Conservation (phyloP, 1,284 basidiomycete genomes). For the Cryptococcus sp. region DNA sequence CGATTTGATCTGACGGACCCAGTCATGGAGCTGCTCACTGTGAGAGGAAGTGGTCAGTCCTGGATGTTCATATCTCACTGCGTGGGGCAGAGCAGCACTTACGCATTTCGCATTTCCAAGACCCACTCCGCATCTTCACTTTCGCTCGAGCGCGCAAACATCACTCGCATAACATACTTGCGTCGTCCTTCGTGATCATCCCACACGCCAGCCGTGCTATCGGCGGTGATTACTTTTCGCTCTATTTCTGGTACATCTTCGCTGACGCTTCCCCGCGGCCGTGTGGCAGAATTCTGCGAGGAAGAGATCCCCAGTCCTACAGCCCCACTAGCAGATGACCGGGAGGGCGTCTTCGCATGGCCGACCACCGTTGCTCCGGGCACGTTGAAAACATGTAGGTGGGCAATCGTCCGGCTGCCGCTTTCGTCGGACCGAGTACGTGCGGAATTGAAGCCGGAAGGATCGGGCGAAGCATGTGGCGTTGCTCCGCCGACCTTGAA, state of each 20-base stretch:
- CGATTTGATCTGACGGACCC: constrained; percentile 40
- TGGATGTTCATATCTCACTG: background rate
- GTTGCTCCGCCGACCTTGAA: constrained; percentile 22
- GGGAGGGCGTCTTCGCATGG: background rate
- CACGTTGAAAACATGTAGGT: constrained; percentile 23
- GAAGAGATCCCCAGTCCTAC: constrained; percentile 4
- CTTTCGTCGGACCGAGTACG: background rate
- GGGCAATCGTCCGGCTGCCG: constrained; percentile 17
- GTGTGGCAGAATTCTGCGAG: constrained; percentile 7
- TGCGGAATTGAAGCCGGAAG: background rate
- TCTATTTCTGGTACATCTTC: constrained; percentile 19
- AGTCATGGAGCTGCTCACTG: constrained; percentile 35
- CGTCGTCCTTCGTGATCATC: constrained; percentile 13
- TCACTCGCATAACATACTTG: constrained; percentile 23
- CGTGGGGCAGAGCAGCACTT: constrained; percentile 11
- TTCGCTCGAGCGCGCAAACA: constrained; percentile 14
- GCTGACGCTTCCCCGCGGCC: constrained; percentile 3
- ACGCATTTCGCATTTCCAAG: constrained; percentile 36
- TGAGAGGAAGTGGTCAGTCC: no score
- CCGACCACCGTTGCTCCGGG: background rate
- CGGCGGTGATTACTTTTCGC: constrained; percentile 10
- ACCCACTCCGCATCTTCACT: constrained; percentile 32
- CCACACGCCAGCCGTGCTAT: constrained; percentile 24
- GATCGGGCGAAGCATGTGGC: constrained; percentile 11
- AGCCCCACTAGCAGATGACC: background rate